Evolutionary conservation across 2,329 filamentous ascomycete species (phyloP), one percentile per base, ranked within the genome.

Genomic region (Geoglossum cookeanum): DNA sequence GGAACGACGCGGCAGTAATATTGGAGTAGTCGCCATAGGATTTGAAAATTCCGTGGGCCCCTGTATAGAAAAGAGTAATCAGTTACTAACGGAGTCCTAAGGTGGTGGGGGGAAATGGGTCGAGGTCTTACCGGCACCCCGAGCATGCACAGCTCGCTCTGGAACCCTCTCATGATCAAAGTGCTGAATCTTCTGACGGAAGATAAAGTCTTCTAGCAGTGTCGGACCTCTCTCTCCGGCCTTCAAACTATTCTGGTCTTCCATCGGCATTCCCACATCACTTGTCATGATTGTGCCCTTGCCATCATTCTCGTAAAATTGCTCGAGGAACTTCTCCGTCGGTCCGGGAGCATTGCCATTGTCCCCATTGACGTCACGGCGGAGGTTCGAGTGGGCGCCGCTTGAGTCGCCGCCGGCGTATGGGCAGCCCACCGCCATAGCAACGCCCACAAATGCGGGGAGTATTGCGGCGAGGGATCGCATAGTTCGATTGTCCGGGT

Each of bases 91-190:
- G 30, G 35, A 37, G 39, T 4, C 3, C 13, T 87, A 63, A 86
- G 74, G 55, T 84, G 81, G 29, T 84, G 84, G 66, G 87, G 84
- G 0, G 89, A 76, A 11, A 88, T 72, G 55, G 84, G 84, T 87
- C 83, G 62, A 15, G 13, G 39, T 15, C 13, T 58, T 86, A 82
- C 77, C 79, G 13, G 72, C 72, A 11, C 76, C 79, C 63, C 79
- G 79, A n/a, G 79, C 78, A 61, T 82, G 79, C 2, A 82, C 79
- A 1, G 80, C 71, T 57, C 79, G 68, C 64, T 81, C 79, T 0
- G 79, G 79, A 22, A 83, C 82, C 27, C 80, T 69, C 66, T 83
- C 79, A 4, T 78, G 73, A 59, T 78, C 74, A 63, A 86, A 85
- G 57, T 77, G 78, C 53, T 79, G 79, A 47, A 85, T 83, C 70